Evolutionary conservation across 768 basidiomycete species (phyloP).

Genomic region (Galerina marginata): DNA sequence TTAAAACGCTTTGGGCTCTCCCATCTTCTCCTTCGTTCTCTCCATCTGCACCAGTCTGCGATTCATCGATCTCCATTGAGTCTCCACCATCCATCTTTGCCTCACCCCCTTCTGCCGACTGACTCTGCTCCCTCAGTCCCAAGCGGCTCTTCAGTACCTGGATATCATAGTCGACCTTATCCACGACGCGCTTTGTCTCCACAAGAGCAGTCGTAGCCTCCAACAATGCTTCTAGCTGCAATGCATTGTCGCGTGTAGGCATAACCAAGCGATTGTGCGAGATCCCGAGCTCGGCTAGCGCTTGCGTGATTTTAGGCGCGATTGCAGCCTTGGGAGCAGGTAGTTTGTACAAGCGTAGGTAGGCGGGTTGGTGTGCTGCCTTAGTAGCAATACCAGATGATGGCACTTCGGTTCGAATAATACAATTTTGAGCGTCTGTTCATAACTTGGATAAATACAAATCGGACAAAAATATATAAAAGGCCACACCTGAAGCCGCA

Average conservation of each 20-base stretch:
- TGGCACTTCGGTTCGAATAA: conserved; percentile 67
- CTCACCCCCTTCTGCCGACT: conserved; percentile 42
- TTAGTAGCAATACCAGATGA: conserved; percentile 66
- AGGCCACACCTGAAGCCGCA: conserved; percentile 59
- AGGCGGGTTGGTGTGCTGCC: conserved; percentile 77
- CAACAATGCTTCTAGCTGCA: conserved; percentile 74
- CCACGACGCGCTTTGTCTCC: conserved; percentile 89
- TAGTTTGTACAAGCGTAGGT: conserved; percentile 87
- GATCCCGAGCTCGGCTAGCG: conserved; percentile 79
- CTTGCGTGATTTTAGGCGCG: conserved; percentile 76
- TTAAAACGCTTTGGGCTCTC: conserved; percentile 70
- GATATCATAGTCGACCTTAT: conserved; percentile 88
- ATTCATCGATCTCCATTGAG: conserved; percentile 35
- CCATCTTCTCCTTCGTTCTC: conserved; percentile 53
- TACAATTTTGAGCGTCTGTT: conserved; percentile 73
- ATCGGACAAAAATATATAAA: neutral
- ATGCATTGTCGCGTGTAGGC: conserved; percentile 87
- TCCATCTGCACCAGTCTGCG: conserved; percentile 31
- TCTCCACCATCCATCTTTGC: conserved; percentile 41
- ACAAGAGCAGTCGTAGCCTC: conserved; percentile 75
- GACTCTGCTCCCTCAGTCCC: conserved; percentile 51
- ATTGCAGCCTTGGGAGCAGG: conserved; percentile 78
- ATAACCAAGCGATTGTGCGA: conserved; percentile 82
- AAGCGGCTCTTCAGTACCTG: conserved; percentile 68
- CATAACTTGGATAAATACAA: neutral